phyloP scores from a whole-genome alignment of 495 filamentous ascomycete species.

The Penicillium canescens region DNA sequence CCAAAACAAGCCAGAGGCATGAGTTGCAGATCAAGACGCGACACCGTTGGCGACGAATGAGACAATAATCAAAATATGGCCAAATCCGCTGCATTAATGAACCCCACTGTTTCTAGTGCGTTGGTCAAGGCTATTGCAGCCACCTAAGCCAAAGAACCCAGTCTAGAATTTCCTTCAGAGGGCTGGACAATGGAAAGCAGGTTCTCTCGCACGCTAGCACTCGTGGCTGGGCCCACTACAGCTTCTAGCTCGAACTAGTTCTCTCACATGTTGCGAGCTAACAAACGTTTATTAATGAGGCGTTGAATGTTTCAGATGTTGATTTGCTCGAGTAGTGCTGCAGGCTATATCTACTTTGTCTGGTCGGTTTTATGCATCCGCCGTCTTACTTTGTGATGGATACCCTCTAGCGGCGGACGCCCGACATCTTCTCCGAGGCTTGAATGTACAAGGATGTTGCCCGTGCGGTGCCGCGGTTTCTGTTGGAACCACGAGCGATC shows the following conservation, averaged over 20 bases:
- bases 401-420: too few relatives aligned
- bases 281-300: background rate
- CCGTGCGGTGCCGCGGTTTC: too few relatives aligned
- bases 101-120: constrained; percentile 1
- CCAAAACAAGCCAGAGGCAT: too few relatives aligned
- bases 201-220: background rate
- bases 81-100: background rate
- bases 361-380: too few relatives aligned
- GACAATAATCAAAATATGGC: background rate
- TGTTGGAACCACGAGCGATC: too few relatives aligned
- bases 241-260: constrained; percentile 11
- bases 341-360: too few relatives aligned
- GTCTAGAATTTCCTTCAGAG: constrained; percentile 7
- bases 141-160: constrained; percentile 1
- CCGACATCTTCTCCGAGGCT: too few relatives aligned
- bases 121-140: constrained; percentile 6
- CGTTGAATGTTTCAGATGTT: background rate
- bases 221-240: constrained; percentile 1
- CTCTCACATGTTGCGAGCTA: background rate
- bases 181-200: constrained; percentile 4
- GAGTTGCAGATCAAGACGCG: background rate
- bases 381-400: too few relatives aligned
- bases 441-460: too few relatives aligned
- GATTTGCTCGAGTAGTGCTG: background rate
- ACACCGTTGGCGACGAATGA: background rate